Conservation (phyloP, 495 filamentous ascomycete genomes). For the Opeltia flavorubescens region DNA sequence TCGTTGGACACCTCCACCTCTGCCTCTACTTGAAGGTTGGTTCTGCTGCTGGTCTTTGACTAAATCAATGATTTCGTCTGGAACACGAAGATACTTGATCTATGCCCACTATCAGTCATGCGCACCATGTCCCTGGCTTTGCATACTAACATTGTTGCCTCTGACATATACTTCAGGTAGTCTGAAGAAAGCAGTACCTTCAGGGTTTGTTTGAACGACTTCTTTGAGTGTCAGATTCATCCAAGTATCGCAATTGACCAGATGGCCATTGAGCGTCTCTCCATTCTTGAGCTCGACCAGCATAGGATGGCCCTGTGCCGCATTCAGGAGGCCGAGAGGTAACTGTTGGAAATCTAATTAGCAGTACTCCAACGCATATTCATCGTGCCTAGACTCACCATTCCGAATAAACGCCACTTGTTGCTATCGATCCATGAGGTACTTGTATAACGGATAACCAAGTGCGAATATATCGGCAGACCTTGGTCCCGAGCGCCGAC, state of each 20-base stretch:
- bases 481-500: neutral
- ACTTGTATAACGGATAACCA: too few relatives aligned
- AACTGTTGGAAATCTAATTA: too few relatives aligned
- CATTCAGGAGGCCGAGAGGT: conserved; percentile 82
- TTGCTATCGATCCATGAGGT: neutral
- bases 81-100: conserved; percentile 97
- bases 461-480: too few relatives aligned
- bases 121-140: neutral
- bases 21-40: conserved; percentile 53
- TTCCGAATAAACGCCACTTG: neutral
- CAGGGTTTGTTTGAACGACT: conserved; percentile 92
- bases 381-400: neutral
- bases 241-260: conserved; percentile 95
- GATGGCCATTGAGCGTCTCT: conserved; percentile 90
- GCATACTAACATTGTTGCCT: conserved; percentile 72
- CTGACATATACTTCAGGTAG: conserved; percentile 90
- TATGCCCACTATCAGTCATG: conserved; percentile 21
- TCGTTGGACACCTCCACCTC: conserved; percentile 50
- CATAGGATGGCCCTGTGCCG: conserved; percentile 96
- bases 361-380: too few relatives aligned
- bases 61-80: conserved; percentile 86
- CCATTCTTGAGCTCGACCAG: conserved; percentile 98
- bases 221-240: conserved; percentile 97
- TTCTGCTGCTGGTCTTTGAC: conserved; percentile 81
- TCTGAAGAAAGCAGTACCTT: conserved; percentile 84